Conservation (phyloP, 495 filamentous ascomycete species). For the Penicillium robsamsonii region DNA sequence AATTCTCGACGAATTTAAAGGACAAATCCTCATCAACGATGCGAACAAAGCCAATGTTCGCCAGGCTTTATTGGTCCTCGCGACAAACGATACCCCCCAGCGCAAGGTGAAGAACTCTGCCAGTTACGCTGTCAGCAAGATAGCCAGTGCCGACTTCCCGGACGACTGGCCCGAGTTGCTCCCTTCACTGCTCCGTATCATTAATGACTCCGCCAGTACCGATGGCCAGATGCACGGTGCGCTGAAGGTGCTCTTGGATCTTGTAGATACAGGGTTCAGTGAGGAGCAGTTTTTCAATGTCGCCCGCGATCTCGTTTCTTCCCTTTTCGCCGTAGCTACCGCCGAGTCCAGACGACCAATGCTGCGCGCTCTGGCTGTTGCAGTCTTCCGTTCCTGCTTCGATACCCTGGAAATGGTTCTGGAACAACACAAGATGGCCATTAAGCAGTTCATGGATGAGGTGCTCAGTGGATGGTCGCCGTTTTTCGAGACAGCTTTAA, state of each 20-base stretch:
- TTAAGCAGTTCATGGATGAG: conserved; percentile 86
- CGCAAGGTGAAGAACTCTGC: conserved; percentile 82
- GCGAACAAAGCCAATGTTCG: conserved; percentile 71
- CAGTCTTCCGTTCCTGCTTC: conserved; percentile 85
- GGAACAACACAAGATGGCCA: conserved; percentile 79
- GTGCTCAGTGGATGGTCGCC: conserved; percentile 79
- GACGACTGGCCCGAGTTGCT: conserved; percentile 89
- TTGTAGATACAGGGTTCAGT: conserved; percentile 88
- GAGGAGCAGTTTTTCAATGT: conserved; percentile 92
- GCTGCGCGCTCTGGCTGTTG: conserved; percentile 77
- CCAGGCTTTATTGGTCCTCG: conserved; percentile 66
- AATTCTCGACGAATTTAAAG: conserved; percentile 64
- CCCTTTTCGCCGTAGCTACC: conserved; percentile 76
- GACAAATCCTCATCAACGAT: conserved; percentile 59
- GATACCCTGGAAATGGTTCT: conserved; percentile 94
- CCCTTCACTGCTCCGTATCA: conserved; percentile 71
- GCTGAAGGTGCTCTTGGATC: conserved; percentile 78
- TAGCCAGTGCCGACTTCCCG: conserved; percentile 89
- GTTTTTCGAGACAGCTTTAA: conserved; percentile 74
- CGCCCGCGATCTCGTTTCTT: conserved; percentile 77
- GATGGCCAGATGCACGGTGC: conserved; percentile 84
- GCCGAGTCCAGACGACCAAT: conserved; percentile 69
- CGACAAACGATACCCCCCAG: conserved; percentile 68
- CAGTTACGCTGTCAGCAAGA: conserved; percentile 92
- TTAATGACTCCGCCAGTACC: conserved; percentile 60